Evolutionary conservation across 768 basidiomycete genomes (phyloP).

Genomic region (Mycena rebaudengoi): DNA sequence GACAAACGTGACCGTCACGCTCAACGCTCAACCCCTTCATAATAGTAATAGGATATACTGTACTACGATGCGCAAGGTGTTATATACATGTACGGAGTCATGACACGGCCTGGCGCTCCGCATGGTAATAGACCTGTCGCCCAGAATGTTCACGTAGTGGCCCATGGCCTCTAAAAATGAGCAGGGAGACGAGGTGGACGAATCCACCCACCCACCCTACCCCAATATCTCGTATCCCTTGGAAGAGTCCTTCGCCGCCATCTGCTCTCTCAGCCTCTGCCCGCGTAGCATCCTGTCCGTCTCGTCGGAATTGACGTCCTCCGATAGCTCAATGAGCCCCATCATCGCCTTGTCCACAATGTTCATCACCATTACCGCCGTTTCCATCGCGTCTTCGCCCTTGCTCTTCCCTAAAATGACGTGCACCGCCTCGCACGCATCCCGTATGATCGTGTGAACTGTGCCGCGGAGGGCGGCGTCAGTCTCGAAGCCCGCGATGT

Average conservation of each 20-base stretch:
- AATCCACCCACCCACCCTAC: neutral
- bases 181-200: too few species aligned
- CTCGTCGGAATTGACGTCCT: conserved; percentile 18
- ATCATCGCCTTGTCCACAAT: conserved; percentile 23
- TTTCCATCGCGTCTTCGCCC: conserved; percentile 15
- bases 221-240: conserved; percentile 25
- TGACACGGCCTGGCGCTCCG: too few species aligned
- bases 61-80: too few species aligned
- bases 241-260: conserved; percentile 2
- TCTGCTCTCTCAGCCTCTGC: conserved; percentile 11
- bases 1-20: too few species aligned
- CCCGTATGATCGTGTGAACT: neutral
- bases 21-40: too few species aligned
- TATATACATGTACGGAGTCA: too few species aligned
- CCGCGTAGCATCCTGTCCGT: conserved; percentile 11
- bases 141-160: too few species aligned
- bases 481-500: neutral
- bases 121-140: too few species aligned
- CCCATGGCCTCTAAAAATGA: too few species aligned
- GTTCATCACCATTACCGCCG: conserved; percentile 15
- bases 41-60: too few species aligned
- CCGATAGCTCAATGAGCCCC: conserved; percentile 20
- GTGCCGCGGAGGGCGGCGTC: neutral
- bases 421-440: neutral
- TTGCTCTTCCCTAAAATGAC: neutral